Evolutionary conservation across 306 rosid genomes (phyloP).

Genomic region (Morella rubra): DNA sequence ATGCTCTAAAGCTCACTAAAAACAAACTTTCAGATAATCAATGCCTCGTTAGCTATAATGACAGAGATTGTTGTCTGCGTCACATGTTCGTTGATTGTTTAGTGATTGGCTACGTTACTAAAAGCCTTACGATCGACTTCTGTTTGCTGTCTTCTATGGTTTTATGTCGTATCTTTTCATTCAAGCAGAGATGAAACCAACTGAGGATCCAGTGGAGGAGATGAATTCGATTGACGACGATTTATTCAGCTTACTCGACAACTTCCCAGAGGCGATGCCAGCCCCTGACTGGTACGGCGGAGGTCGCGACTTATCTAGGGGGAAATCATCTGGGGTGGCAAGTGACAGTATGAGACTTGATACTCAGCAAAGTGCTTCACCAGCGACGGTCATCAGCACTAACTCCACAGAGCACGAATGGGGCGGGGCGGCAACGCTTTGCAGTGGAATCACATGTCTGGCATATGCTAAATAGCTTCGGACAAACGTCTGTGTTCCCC

Average conservation of each 20-base stretch:
- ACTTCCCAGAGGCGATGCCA: slow-evolving; percentile 47
- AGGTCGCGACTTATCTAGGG: slow-evolving; percentile 6
- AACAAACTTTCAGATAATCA: too few species aligned
- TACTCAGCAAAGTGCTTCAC: slow-evolving; percentile 13
- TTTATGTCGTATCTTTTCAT: not conserved
- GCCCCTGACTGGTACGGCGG: slow-evolving; percentile 56
- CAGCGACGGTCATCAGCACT: not conserved
- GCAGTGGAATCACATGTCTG: slow-evolving; percentile 59
- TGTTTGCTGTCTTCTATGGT: slow-evolving; percentile 2
- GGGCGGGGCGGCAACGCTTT: slow-evolving; percentile 37
- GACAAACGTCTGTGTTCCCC: not conserved
- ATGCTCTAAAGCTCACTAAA: too few species aligned
- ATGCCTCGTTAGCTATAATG: too few species aligned
- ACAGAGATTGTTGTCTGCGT: not conserved
- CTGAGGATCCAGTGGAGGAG: slow-evolving; percentile 45
- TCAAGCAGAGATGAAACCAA: slow-evolving; percentile 39
- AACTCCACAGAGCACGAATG: slow-evolving; percentile 26
- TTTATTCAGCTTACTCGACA: slow-evolving; percentile 58
- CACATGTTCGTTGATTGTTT: not conserved
- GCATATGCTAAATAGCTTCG: slow-evolving; percentile 38
- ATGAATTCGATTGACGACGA: slow-evolving; percentile 65
- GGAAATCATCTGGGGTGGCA: slow-evolving; percentile 11
- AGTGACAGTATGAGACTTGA: slow-evolving; percentile 25
- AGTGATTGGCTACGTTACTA: not conserved
- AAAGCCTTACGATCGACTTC: not conserved